Base-by-base conservation (phyloP, 2,329 filamentous ascomycete species). In the Fusarium armeniacum region DNA sequence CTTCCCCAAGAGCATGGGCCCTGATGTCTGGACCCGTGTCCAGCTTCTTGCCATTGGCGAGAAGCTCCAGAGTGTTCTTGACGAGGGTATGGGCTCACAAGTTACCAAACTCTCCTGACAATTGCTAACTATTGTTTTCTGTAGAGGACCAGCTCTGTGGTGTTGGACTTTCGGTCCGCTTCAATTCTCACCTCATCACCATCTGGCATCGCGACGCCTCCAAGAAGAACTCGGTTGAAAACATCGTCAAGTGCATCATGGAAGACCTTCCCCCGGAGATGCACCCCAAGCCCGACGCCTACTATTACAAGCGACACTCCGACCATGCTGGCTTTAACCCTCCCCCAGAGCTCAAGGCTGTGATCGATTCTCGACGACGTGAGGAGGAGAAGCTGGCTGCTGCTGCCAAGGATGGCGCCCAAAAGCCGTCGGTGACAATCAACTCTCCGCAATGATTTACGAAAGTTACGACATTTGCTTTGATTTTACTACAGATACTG, bases 201-300 rank as follows among this genome's bases (percentile, higher is more conserved):
- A 88, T 98, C 76, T 98, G 95, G 95, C 96, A 97, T 82, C 93
- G 96, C 67, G 92, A 97, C 76, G 90, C 90, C 24, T 90, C 89
- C 64, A 94, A 96, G 80, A 86, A 93, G 76, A 89, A 87, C 72
- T 96, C 93, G 8, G 87, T 96, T 72, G 89, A 95, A 77, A 87
- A 85, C 68, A 86, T 98, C 63, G 85, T 94, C 50, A 83, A 88
- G 67, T 91, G 89, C 49, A 90, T 97, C 54, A 83, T 97, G 49
- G 87, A 90, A 53, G 88, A 92, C 70, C 83, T 98, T 32, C 91
- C 91, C 8, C 82, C 86, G 2, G 92, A 96, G 77, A 82, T 97
- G 71, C 85, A 85, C 62, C 93, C 93, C 40, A 91, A 91, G 82
- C 76, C 86, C 47, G 88, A 90, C 63, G 89, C 88, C 78, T 94